These are phyloP conservation scores for Yamadazyma olivae DNA, from an alignment of 805 yeast species.

Conservation along the genomic window DNA sequence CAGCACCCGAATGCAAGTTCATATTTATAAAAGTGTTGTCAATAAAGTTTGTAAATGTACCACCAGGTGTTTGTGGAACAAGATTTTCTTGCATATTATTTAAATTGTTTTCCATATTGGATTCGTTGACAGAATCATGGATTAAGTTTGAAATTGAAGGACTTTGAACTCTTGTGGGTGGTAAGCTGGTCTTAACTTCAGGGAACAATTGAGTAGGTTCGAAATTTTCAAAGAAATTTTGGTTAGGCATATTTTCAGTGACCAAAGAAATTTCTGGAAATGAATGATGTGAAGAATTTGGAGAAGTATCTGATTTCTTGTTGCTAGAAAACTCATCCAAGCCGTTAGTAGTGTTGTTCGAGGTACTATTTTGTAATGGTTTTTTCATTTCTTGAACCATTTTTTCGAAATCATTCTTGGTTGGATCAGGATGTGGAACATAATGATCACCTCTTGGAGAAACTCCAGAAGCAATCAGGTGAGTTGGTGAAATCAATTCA, in stretches of 20 bases:
- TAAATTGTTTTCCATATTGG: neutral
- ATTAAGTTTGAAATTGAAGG: constrained; percentile 17
- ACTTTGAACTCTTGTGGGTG: constrained; percentile 36
- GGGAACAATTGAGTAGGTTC: constrained; percentile 60
- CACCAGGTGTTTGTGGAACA: constrained; percentile 23
- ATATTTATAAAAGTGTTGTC: constrained; percentile 41
- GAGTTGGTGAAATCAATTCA: constrained; percentile 13
- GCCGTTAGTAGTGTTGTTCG: neutral
- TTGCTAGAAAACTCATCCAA: neutral
- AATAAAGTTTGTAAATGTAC: constrained; percentile 31
- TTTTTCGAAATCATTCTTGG: constrained; percentile 25
- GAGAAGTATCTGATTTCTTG: constrained; percentile 25
- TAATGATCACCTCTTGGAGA: constrained; percentile 23
- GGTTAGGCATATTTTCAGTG: constrained; percentile 48
- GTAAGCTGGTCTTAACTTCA: constrained; percentile 29
- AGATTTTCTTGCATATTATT: constrained; percentile 1
- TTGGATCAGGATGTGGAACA: constrained; percentile 12
- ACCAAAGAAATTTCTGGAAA: constrained; percentile 56
- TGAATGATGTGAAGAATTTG: constrained; percentile 32
- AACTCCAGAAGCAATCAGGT: constrained; percentile 20
- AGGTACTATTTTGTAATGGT: constrained; percentile 6
- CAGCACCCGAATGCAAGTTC: constrained; percentile 38
- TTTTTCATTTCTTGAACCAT: constrained; percentile 31
- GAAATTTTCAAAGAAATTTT: constrained; percentile 47
- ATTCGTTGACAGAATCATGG: neutral